Evolutionary conservation across 2,329 filamentous ascomycete species (phyloP).

Genomic region (Magnaporthiopsis poae): DNA sequence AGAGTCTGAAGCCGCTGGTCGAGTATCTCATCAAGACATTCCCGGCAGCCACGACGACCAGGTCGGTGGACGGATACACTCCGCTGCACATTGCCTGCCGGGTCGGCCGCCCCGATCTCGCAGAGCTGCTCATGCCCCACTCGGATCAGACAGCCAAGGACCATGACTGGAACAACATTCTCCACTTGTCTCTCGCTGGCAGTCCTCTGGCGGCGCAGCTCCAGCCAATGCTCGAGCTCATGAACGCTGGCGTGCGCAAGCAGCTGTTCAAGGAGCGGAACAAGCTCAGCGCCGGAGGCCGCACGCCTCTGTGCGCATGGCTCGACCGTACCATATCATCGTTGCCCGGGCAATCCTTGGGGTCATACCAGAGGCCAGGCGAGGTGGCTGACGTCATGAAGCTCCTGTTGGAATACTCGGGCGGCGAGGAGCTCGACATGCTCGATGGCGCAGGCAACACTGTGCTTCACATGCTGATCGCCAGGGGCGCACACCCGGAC

Average conservation of each 20-base stretch:
- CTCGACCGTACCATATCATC: conserved; percentile 21
- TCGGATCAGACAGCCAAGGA: conserved; percentile 61
- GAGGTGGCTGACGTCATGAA: conserved; percentile 33
- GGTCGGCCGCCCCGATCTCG: conserved; percentile 42
- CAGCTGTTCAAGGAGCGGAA: conserved; percentile 51
- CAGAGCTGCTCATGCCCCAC: conserved; percentile 52
- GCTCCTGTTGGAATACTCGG: conserved; percentile 41
- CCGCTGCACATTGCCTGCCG: conserved; percentile 60
- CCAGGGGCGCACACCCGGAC: conserved; percentile 23
- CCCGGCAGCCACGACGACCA: conserved; percentile 54
- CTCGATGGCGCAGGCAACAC: conserved; percentile 58
- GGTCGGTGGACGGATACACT: conserved; percentile 48
- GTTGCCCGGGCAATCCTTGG: neutral
- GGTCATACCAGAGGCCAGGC: conserved; percentile 18
- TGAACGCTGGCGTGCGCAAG: conserved; percentile 47
- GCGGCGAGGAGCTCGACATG: conserved; percentile 43
- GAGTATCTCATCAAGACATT: conserved; percentile 54
- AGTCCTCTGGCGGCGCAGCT: conserved; percentile 27
- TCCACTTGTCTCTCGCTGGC: conserved; percentile 46
- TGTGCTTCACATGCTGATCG: conserved; percentile 48
- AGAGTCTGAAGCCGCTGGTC: conserved; percentile 33
- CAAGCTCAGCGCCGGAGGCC: conserved; percentile 35
- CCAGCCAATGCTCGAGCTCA: conserved; percentile 41
- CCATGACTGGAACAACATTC: conserved; percentile 50
- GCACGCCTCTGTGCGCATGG: conserved; percentile 56